These are phyloP conservation scores for Bjerkandera adusta DNA, from an alignment of 1,284 basidiomycete species.

Conservation along the genomic window DNA sequence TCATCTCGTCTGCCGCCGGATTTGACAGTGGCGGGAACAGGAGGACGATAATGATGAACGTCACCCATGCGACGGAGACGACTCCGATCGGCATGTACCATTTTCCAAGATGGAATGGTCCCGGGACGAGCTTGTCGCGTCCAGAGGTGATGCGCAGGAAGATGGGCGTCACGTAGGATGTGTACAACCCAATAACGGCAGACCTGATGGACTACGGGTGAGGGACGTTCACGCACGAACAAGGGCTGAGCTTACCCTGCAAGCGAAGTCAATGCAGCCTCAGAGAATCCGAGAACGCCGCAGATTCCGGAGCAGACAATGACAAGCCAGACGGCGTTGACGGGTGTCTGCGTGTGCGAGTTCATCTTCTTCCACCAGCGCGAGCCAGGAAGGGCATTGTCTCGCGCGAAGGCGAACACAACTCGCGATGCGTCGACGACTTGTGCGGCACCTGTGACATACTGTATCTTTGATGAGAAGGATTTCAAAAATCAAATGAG, in stretches of 20 bases:
- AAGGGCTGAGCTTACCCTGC: conserved; percentile 48
- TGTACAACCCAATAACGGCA: conserved; percentile 68
- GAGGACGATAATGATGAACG: conserved; percentile 59
- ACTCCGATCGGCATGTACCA: conserved; percentile 60
- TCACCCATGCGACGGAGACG: conserved; percentile 63
- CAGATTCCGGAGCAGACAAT: conserved; percentile 54
- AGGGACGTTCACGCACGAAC: background rate
- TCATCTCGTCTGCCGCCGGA: conserved; percentile 52
- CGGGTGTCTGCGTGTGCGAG: conserved; percentile 57
- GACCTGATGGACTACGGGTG: conserved; percentile 40
- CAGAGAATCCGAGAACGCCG: conserved; percentile 65
- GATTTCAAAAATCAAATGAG: background rate
- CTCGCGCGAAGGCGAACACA: conserved; percentile 71
- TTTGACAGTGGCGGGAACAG: conserved; percentile 52
- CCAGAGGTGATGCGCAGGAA: conserved; percentile 70
- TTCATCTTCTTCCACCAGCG: conserved; percentile 65
- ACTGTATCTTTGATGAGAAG: conserved; percentile 46
- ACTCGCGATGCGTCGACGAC: conserved; percentile 73
- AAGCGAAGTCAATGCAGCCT: conserved; percentile 59
- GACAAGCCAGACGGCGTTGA: conserved; percentile 76
- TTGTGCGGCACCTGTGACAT: conserved; percentile 73
- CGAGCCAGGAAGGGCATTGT: conserved; percentile 71
- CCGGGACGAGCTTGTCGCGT: conserved; percentile 51
- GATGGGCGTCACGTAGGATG: conserved; percentile 66
- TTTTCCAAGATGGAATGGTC: conserved; percentile 57